Conservation (phyloP, 108 stramenopile genomes). For the Parmales sp. region DNA sequence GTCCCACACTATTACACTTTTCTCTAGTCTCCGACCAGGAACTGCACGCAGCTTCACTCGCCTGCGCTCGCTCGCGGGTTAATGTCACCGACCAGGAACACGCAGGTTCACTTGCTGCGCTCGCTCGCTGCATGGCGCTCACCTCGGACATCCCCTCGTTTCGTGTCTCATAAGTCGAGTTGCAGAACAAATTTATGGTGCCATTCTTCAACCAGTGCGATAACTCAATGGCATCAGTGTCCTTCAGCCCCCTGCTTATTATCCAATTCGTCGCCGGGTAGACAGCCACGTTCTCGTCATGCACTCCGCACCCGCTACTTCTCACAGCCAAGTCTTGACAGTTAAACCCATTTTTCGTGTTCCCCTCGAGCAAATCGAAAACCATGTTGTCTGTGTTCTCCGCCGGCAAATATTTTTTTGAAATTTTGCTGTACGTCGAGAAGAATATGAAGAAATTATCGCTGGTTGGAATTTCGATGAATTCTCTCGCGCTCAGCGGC, state of each 20-base stretch:
- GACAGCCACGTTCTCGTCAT: not conserved
- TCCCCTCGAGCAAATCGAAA: not conserved
- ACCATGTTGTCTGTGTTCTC: not conserved
- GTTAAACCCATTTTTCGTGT: not conserved
- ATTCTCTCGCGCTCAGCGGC: no score
- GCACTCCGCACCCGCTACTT: not conserved
- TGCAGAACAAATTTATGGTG: not conserved
- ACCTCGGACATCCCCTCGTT: no score
- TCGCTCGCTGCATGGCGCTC: not conserved
- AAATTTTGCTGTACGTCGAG: no score
- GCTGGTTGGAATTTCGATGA: no score
- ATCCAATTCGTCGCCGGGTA: not conserved
- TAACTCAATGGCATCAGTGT: not conserved
- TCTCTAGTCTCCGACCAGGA: not conserved
- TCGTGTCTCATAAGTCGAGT: no score
- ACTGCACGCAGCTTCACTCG: not conserved
- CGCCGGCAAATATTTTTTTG: no score
- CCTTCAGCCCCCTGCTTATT: not conserved
- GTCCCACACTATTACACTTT: not conserved
- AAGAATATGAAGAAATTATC: no score
- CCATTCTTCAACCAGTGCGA: not conserved
- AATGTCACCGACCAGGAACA: not conserved
- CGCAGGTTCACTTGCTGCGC: not conserved
- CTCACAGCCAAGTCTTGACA: not conserved
- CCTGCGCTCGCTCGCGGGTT: not conserved